These are phyloP conservation scores for Firmiana major DNA, from an alignment of 345 rosid genomes.

Conservation along the genomic window DNA sequence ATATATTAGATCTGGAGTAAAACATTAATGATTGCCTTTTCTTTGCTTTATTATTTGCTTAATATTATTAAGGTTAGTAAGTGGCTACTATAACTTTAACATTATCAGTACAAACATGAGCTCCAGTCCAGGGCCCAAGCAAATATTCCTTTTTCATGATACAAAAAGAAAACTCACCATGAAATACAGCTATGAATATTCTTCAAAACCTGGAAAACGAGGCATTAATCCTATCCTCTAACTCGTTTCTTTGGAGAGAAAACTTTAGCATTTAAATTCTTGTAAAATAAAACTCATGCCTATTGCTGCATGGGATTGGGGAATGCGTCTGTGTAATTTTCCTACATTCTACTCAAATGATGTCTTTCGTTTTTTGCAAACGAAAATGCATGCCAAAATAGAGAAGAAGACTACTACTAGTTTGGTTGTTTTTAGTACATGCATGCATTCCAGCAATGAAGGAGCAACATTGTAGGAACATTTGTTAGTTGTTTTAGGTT, in stretches of 20 bases:
- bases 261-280: neutral
- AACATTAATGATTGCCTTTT: neutral
- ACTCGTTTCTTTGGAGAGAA: neutral
- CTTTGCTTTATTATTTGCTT: neutral
- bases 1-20: constrained; percentile 29
- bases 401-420: neutral
- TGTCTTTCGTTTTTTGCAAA: neutral
- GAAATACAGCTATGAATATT: constrained; percentile 32
- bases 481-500: neutral
- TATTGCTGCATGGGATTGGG: neutral
- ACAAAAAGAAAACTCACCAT: constrained; percentile 6
- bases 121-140: neutral
- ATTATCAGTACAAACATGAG: neutral
- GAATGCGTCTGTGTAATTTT: neutral
- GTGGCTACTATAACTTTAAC: neutral
- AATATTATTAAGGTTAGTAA: neutral
- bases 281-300: neutral
- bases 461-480: neutral
- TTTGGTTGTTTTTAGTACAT: neutral
- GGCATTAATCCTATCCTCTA: neutral
- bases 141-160: constrained; percentile 19
- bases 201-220: constrained; percentile 19
- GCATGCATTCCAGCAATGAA: neutral
- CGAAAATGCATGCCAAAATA: neutral
- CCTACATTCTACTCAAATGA: neutral